Conservation (phyloP, 495 filamentous ascomycete genomes). For the Tuber calosporum region DNA sequence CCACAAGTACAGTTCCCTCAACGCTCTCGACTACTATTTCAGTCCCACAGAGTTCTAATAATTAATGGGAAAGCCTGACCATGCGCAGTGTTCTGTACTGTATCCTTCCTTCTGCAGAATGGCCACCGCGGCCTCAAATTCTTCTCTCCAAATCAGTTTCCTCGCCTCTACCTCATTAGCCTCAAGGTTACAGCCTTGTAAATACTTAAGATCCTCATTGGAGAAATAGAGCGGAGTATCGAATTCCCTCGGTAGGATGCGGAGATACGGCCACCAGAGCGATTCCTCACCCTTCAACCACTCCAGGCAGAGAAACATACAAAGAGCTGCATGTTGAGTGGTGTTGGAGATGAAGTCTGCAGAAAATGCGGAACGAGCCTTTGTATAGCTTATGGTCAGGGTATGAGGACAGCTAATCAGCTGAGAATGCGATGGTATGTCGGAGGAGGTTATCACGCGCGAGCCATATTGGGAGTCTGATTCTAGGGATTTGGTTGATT, state of each 20-base stretch:
- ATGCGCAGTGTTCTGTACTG: slow-evolving; percentile 39
- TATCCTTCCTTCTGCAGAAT: slow-evolving; percentile 39
- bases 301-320: slow-evolving; percentile 57
- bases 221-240: slow-evolving; percentile 54
- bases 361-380: slow-evolving; percentile 25
- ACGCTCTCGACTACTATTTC: slow-evolving; percentile 22
- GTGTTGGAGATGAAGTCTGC: slow-evolving; percentile 16
- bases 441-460: slow-evolving; percentile 18
- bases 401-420: slow-evolving; percentile 35
- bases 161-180: slow-evolving; percentile 46
- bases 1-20: slow-evolving; percentile 59
- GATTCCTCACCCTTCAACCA: slow-evolving; percentile 47
- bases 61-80: slow-evolving; percentile 33
- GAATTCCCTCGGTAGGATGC: slow-evolving; percentile 51
- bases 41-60: background rate
- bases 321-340: slow-evolving; percentile 35
- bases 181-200: slow-evolving; percentile 56
- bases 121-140: slow-evolving; percentile 46
- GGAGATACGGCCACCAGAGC: slow-evolving; percentile 59
- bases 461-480: slow-evolving; percentile 20
- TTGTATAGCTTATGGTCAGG: slow-evolving; percentile 29
- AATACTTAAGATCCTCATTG: slow-evolving; percentile 52
- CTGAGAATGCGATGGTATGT: slow-evolving; percentile 19
- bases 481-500: background rate
- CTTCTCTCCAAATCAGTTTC: slow-evolving; percentile 47